Evolutionary conservation across 192 early-diverging fungal species (phyloP).

Genomic region (Podila epigama): DNA sequence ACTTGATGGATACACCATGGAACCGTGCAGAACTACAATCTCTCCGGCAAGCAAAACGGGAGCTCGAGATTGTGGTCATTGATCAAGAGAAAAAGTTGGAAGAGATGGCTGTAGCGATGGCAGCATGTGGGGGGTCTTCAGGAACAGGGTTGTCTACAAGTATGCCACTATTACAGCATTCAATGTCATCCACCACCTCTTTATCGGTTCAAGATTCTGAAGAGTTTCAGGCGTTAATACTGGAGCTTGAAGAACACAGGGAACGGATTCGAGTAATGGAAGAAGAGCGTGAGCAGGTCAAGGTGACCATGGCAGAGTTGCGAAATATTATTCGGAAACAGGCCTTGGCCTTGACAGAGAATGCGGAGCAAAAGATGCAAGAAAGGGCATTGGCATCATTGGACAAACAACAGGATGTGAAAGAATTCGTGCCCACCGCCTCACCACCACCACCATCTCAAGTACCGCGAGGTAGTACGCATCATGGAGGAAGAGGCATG

Average conservation of each 20-base stretch:
- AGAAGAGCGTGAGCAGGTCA: conserved; percentile 24
- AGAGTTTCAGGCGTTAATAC: conserved; percentile 13
- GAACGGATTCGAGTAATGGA: conserved; percentile 41
- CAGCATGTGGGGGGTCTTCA: too few relatives aligned
- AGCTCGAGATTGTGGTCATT: conserved; percentile 60
- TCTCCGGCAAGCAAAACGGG: conserved; percentile 51
- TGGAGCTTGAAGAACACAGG: conserved; percentile 37
- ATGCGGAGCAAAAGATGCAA: neutral
- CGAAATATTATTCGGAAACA: conserved; percentile 10
- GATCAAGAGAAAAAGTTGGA: conserved; percentile 58
- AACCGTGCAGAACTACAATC: conserved; percentile 51
- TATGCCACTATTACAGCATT: too few relatives aligned
- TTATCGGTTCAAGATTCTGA: conserved; percentile 24
- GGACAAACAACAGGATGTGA: too few relatives aligned
- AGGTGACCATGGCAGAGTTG: conserved; percentile 11
- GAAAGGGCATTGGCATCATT: neutral
- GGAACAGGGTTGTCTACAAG: too few relatives aligned
- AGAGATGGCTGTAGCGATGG: conserved; percentile 14
- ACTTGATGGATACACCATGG: conserved; percentile 41
- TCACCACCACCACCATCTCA: too few relatives aligned
- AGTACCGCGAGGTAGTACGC: too few relatives aligned
- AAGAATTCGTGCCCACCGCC: too few relatives aligned
- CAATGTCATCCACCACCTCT: too few relatives aligned
- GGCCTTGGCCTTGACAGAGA: conserved; percentile 3
- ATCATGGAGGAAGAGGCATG: too few relatives aligned